These are phyloP conservation scores for Eremothecium gossypii DNA, from an alignment of 1,139 yeast species.

Conservation along the genomic window DNA sequence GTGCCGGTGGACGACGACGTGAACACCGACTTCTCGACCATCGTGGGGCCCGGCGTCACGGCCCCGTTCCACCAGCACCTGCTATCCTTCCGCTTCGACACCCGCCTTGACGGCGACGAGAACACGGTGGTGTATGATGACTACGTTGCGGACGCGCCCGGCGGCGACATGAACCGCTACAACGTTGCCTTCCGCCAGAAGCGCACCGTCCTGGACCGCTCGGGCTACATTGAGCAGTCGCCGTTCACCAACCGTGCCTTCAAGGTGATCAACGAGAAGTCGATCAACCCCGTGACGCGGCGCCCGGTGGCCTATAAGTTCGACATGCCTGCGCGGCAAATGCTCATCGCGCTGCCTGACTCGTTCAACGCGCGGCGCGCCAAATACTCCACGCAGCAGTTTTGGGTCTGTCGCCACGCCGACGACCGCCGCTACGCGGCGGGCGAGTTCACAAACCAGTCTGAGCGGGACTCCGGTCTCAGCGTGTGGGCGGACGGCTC, in stretches of 20 bases:
- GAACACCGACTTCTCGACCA: constrained; percentile 74
- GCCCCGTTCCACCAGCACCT: constrained; percentile 89
- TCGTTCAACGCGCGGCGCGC: constrained; percentile 53
- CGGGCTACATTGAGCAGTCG: constrained; percentile 66
- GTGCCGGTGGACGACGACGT: constrained; percentile 76
- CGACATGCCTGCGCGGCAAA: constrained; percentile 65
- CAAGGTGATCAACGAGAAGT: constrained; percentile 72
- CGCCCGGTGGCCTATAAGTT: constrained; percentile 80
- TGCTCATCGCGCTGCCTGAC: constrained; percentile 44
- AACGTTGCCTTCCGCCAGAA: constrained; percentile 69
- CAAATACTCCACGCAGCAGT: constrained; percentile 45
- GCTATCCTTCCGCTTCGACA: constrained; percentile 76
- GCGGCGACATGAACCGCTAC: constrained; percentile 52
- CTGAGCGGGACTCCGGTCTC: constrained; percentile 44
- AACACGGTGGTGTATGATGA: constrained; percentile 74
- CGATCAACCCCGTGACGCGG: constrained; percentile 65
- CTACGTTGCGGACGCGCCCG: constrained; percentile 52
- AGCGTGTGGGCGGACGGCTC: constrained; percentile 54
- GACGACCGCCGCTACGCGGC: constrained; percentile 52
- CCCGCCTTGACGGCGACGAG: constrained; percentile 77
- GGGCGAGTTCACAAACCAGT: constrained; percentile 58
- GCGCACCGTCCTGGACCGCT: constrained; percentile 57
- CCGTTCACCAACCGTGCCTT: constrained; percentile 69
- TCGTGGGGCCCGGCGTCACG: constrained; percentile 76
- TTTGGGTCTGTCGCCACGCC: constrained; percentile 52